Evolutionary conservation across 176 grass and related monocot genomes (phyloP).

Genomic region (Raddia distichophylla): DNA sequence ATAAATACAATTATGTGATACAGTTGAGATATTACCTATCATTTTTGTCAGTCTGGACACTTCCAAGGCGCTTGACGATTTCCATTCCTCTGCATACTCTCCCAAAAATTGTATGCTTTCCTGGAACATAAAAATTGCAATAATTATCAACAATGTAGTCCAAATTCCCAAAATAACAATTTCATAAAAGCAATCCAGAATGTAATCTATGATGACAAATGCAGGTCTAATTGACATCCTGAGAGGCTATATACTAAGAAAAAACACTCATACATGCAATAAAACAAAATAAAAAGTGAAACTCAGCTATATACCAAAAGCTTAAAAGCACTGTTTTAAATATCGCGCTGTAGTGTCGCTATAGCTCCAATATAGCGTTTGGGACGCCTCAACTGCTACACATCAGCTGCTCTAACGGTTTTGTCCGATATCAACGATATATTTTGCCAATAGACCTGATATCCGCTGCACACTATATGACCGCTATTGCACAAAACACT

Average conservation of each 20-base stretch:
- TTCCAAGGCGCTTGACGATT: slow-evolving; percentile 90
- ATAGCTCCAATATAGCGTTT: no score
- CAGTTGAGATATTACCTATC: slow-evolving; percentile 52
- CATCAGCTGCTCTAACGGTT: no score
- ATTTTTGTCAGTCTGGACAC: slow-evolving; percentile 93
- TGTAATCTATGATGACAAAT: background rate
- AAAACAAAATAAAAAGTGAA: background rate
- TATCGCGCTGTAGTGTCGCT: no score
- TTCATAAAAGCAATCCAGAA: background rate
- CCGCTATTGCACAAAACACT: no score
- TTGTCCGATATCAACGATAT: no score
- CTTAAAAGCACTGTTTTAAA: background rate
- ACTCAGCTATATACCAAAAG: background rate
- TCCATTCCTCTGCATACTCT: slow-evolving; percentile 91
- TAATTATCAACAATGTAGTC: slow-evolving; percentile 13
- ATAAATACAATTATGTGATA: background rate
- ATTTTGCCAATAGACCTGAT: no score
- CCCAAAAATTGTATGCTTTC: slow-evolving; percentile 97
- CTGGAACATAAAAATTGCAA: slow-evolving; percentile 44
- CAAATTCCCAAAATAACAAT: background rate
- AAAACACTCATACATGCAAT: background rate
- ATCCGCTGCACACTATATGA: no score
- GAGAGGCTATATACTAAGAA: no score
- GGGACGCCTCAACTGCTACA: no score
- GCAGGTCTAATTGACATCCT: background rate